Base-by-base conservation (phyloP, 768 basidiomycete genomes). In the Imleria badia region DNA sequence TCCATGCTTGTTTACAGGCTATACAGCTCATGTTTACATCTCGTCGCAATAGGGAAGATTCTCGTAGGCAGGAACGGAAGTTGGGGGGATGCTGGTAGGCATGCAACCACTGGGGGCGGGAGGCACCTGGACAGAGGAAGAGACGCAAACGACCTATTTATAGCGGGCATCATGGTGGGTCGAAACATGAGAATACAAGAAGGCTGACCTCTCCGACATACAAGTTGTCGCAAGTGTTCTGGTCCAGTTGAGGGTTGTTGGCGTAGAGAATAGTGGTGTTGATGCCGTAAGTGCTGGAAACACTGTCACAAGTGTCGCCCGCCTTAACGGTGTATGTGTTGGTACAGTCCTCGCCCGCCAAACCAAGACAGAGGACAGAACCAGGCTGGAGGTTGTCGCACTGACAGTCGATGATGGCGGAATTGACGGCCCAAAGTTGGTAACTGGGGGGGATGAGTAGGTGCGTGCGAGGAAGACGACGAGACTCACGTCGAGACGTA, bases 201-300 rank as follows among this genome's bases (percentile, higher is more conserved):
- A 40, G 3, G 74, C 78, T 51, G 46, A 90, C 89, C 81, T 91
- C 86, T 64, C 85, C 88, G 53, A 86, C 65, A 71, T 90, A 89
- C 68, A 92, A 75, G 75, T 91, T 91, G 60, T 60, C 71, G 70
- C 83, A 87, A 0, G 26, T 26, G 26, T 66, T 73, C 1, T 43
- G 3, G 61, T 82, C 58, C 60, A 91, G 76, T 69, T 90, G 84
- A 19, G 88, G 90, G 81, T 93, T 93, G 81, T 91, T 91, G 54
- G 59, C 15, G 65, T 68, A 74, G 30, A 93, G 74, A 6, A 83
- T 75, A 35, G 81, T 81, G 23, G 61, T 52, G 75, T 84, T 81
- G 69, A 87, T 62, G 34, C 74, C 69, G 61, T 71, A 60, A 2
- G 48, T 59, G 26, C 43, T 17, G 29, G 76, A 52, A 50, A 92